Evolutionary conservation across 257 asterid species (phyloP).

Genomic region (Ehretia macrophylla): DNA sequence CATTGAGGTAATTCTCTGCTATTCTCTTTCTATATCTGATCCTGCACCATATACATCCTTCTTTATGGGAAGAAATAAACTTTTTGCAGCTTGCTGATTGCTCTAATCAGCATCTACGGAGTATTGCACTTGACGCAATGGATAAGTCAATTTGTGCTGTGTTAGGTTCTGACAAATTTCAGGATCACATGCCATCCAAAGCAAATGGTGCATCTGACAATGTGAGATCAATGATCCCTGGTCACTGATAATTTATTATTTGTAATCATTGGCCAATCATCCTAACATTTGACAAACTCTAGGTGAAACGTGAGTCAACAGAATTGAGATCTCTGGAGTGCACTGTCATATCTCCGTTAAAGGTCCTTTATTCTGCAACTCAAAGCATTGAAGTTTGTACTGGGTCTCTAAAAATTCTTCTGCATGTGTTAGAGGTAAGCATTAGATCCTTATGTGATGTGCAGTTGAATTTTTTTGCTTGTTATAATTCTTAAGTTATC

Average conservation of each 20-base stretch:
- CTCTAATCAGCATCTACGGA: slow-evolving; percentile 64
- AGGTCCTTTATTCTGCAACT: slow-evolving; percentile 67
- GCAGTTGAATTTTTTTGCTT: slow-evolving; percentile 6
- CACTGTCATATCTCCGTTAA: slow-evolving; percentile 79
- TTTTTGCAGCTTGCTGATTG: slow-evolving; percentile 82
- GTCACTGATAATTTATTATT: slow-evolving; percentile 8
- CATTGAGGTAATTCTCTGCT: slow-evolving; percentile 58
- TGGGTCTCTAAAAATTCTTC: slow-evolving; percentile 86
- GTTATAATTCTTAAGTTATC: slow-evolving; percentile 9
- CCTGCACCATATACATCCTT: neutral
- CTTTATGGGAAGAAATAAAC: slow-evolving; percentile 16
- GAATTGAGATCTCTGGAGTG: slow-evolving; percentile 76
- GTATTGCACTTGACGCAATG: slow-evolving; percentile 81
- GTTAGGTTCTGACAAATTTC: slow-evolving; percentile 77
- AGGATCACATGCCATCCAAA: slow-evolving; percentile 41
- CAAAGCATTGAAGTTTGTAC: slow-evolving; percentile 68
- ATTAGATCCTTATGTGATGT: slow-evolving; percentile 13
- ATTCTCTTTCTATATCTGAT: neutral
- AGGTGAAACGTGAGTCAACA: slow-evolving; percentile 41
- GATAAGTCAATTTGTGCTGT: slow-evolving; percentile 94
- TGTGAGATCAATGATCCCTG: slow-evolving; percentile 44
- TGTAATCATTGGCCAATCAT: slow-evolving; percentile 8
- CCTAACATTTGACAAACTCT: slow-evolving; percentile 24
- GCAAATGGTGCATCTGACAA: slow-evolving; percentile 32
- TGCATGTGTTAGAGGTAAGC: slow-evolving; percentile 88